Evolutionary conservation across 164 flowering plant genomes (phyloP).

Genomic region (Saururus chinensis): DNA sequence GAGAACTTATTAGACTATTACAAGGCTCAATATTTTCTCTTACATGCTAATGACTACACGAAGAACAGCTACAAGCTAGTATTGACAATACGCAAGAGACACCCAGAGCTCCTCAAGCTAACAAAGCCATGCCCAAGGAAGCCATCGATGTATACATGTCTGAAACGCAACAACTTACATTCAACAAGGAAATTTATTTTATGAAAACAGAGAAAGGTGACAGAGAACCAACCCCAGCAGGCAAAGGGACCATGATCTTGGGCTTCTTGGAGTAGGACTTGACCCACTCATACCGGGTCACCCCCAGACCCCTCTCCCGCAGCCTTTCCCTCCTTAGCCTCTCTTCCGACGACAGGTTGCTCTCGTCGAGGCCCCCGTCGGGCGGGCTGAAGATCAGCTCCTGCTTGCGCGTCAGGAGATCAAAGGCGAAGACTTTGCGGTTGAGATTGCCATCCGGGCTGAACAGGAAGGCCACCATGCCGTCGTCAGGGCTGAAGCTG

Average conservation of each 20-base stretch:
- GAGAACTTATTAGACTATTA: too few species aligned
- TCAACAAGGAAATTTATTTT: neutral
- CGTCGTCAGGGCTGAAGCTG: conserved; percentile 74
- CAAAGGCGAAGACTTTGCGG: conserved; percentile 57
- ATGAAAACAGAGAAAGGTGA: neutral
- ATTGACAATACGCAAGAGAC: too few species aligned
- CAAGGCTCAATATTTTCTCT: too few species aligned
- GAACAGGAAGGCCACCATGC: conserved; percentile 46
- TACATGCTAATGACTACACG: too few species aligned
- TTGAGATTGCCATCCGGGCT: conserved; percentile 69
- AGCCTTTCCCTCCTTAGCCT: conserved; percentile 80
- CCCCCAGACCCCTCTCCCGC: conserved; percentile 90
- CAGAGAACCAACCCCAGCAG: conserved; percentile 65
- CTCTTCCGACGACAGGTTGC: conserved; percentile 75
- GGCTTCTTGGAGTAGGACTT: conserved; percentile 42
- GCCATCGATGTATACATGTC: too few species aligned
- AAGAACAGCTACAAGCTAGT: too few species aligned
- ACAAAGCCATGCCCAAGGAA: too few species aligned
- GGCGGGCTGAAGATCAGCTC: conserved; percentile 72
- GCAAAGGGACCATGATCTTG: conserved; percentile 81
- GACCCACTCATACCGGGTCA: conserved; percentile 91
- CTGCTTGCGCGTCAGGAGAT: conserved; percentile 39
- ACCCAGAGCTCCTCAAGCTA: too few species aligned
- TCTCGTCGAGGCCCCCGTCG: conserved; percentile 88
- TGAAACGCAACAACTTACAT: neutral